phyloP scores from a whole-genome alignment of 2,329 filamentous ascomycete species.

The Bipolaris sorokiniana region DNA sequence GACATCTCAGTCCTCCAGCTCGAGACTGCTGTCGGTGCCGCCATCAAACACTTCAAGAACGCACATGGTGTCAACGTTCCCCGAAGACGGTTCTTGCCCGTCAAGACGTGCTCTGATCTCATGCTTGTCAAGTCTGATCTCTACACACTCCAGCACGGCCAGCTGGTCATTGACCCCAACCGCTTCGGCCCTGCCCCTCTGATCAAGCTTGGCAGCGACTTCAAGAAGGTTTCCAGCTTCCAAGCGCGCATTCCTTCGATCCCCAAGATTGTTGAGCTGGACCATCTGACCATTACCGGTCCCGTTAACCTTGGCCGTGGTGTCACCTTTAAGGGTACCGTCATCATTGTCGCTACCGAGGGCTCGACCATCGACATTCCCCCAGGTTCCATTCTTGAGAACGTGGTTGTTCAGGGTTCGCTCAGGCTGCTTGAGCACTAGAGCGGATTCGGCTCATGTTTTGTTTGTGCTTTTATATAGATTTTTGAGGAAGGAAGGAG shows the following conservation, averaged over 20 bases:
- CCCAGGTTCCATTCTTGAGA: conserved; percentile 95
- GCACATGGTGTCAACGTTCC: conserved; percentile 99
- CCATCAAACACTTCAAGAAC: conserved; percentile 98
- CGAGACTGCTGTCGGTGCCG: conserved; percentile 96
- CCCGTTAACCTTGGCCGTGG: conserved; percentile 95
- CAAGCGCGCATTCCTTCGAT: conserved; percentile 86
- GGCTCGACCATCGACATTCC: conserved; percentile 98
- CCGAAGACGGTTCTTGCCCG: conserved; percentile 94
- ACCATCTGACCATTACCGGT: conserved; percentile 96
- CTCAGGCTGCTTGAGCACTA: conserved; percentile 76
- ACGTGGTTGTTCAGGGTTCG: conserved; percentile 98
- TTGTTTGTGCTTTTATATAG: conserved; percentile 28
- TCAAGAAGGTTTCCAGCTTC: conserved; percentile 99
- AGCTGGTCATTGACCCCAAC: conserved; percentile 94
- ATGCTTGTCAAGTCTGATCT: conserved; percentile 99
- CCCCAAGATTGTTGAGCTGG: conserved; percentile 87
- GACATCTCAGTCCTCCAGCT: conserved; percentile 97
- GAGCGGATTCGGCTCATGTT: conserved; percentile 17
- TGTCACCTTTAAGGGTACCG: conserved; percentile 95
- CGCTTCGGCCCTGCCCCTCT: conserved; percentile 95
- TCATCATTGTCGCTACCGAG: conserved; percentile 98
- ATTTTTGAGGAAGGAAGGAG: conserved; percentile 33
- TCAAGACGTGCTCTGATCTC: conserved; percentile 99
- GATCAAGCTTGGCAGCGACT: conserved; percentile 98
- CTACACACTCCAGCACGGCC: conserved; percentile 97